phyloP scores from a whole-genome alignment of 1,139 yeast genomes.

The Nematodospora anomalae region DNA sequence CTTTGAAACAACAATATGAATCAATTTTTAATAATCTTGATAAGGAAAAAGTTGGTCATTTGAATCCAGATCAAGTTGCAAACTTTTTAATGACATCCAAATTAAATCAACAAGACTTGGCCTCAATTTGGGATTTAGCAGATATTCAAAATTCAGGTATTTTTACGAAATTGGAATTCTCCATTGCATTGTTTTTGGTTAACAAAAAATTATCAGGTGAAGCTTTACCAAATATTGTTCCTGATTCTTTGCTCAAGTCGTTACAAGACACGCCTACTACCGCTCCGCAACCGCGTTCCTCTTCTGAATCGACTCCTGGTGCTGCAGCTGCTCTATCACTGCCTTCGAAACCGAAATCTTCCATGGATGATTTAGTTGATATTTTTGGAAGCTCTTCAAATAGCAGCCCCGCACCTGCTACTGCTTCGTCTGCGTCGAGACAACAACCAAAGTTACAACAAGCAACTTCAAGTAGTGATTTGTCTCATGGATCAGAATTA shows the following conservation, averaged over 20 bases:
- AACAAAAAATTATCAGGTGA: conserved; percentile 80
- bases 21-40: conserved; percentile 77
- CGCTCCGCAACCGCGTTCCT: conserved; percentile 12
- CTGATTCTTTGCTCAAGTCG: conserved; percentile 49
- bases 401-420: conserved; percentile 23
- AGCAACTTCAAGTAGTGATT: conserved; percentile 37
- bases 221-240: conserved; percentile 70
- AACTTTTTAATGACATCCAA: conserved; percentile 87
- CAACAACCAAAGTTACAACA: conserved; percentile 14
- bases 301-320: conserved; percentile 1
- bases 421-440: conserved; percentile 4
- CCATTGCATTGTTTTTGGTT: conserved; percentile 90
- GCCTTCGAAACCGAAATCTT: conserved; percentile 41
- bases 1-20: conserved; percentile 77
- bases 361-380: conserved; percentile 66
- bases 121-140: conserved; percentile 91
- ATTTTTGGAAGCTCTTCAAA: conserved; percentile 45
- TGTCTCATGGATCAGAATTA: conserved; percentile 33
- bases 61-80: conserved; percentile 82
- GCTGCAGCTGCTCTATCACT: conserved; percentile 17
- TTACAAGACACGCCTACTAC: conserved; percentile 26
- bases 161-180: conserved; percentile 78
- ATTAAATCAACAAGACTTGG: conserved; percentile 79
- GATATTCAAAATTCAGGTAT: conserved; percentile 87
- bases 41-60: conserved; percentile 56